These are phyloP conservation scores for Hygrophila difformis DNA, from an alignment of 257 asterid genomes.

Conservation along the genomic window DNA sequence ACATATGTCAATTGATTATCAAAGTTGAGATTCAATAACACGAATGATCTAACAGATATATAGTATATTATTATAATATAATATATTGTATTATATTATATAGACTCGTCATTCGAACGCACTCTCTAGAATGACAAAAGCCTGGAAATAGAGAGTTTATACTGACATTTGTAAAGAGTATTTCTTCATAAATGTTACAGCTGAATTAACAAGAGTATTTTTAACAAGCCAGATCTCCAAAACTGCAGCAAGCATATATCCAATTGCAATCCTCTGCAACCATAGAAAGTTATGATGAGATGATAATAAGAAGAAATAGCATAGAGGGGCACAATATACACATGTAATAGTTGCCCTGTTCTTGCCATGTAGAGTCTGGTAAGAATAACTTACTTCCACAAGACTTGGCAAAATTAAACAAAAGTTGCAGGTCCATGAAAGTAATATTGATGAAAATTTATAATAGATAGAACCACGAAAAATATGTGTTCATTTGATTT, in stretches of 20 bases:
- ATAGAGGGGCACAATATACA: neutral
- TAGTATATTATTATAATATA: no score
- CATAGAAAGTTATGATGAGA: conserved; percentile 13
- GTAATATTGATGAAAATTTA: neutral
- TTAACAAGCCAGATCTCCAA: conserved; percentile 78
- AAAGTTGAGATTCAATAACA: no score
- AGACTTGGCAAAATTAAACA: neutral
- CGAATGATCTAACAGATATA: no score
- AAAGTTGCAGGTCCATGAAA: neutral
- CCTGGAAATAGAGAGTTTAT: conserved; percentile 11
- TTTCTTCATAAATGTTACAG: conserved; percentile 50
- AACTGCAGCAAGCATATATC: conserved; percentile 62
- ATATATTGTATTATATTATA: no score
- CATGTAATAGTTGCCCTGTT: no score
- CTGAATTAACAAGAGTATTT: conserved; percentile 43
- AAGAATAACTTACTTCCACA: conserved; percentile 1
- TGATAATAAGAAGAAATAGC: conserved; percentile 1
- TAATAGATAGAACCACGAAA: neutral
- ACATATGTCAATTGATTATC: no score
- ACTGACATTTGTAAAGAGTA: conserved; percentile 75
- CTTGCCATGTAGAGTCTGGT: no score
- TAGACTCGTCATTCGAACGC: no score
- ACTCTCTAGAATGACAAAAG: conserved; percentile 7
- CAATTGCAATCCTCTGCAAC: conserved; percentile 76
- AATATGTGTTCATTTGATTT: neutral